Conservation (phyloP, 2,329 filamentous ascomycete genomes). For the Akanthomyces lecanii region DNA sequence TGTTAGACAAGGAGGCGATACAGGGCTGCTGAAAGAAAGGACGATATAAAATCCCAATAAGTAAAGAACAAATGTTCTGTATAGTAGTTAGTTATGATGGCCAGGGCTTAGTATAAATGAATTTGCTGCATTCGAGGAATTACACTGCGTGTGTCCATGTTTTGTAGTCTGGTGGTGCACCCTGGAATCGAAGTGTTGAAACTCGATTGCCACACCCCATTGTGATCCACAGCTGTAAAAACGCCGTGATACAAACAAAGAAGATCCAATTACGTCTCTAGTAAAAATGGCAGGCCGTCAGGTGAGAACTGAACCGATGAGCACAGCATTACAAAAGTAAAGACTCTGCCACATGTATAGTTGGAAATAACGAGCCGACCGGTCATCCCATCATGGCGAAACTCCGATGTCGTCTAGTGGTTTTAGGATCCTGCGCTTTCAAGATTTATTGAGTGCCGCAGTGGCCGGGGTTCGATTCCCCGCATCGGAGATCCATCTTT, state of each 20-base stretch:
- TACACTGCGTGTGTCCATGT: not conserved
- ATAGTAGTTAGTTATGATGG: slow-evolving; percentile 12
- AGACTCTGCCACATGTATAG: not conserved
- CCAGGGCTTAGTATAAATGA: not conserved
- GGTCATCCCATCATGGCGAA: not conserved
- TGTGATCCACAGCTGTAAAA: not conserved
- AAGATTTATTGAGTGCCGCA: slow-evolving; percentile 4
- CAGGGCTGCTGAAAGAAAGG: not conserved
- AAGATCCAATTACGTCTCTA: too few relatives aligned
- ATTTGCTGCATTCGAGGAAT: not conserved
- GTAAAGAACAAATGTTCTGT: slow-evolving; percentile 5
- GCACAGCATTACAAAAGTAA: too few relatives aligned
- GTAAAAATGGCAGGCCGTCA: too few relatives aligned
- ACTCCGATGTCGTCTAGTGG: not conserved
- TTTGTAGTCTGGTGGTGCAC: not conserved
- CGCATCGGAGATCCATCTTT: slow-evolving; percentile 12
- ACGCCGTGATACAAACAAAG: too few relatives aligned
- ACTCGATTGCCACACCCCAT: too few relatives aligned
- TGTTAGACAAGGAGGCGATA: not conserved
- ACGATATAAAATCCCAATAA: slow-evolving; percentile 5
- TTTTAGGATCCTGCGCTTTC: slow-evolving; percentile 1
- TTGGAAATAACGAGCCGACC: not conserved
- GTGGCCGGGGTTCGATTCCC: slow-evolving; percentile 16
- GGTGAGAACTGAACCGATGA: too few relatives aligned
- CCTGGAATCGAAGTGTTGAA: not conserved